These are phyloP conservation scores for Talaromyces sp. DNA, from an alignment of 2,329 filamentous ascomycete species.

Conservation along the genomic window DNA sequence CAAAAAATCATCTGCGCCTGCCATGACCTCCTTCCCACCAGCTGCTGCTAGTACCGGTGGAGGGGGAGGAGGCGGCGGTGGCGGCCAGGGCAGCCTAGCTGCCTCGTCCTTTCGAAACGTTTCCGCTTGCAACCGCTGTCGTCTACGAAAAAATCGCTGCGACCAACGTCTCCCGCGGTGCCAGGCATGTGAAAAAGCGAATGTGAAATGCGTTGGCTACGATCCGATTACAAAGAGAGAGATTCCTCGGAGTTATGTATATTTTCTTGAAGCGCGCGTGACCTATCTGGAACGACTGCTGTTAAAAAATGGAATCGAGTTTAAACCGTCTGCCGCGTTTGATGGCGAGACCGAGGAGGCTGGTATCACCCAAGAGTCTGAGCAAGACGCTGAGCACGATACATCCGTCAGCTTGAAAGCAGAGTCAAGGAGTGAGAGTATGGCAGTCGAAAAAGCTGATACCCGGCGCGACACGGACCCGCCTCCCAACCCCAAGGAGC, in stretches of 20 bases:
- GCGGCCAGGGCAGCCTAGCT: slow-evolving; percentile 19
- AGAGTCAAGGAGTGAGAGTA: slow-evolving; percentile 16
- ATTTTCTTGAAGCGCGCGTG: slow-evolving; percentile 84
- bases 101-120: slow-evolving; percentile 69
- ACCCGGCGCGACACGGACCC: slow-evolving; percentile 20
- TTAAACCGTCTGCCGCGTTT: slow-evolving; percentile 65
- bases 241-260: slow-evolving; percentile 89
- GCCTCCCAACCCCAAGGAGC: slow-evolving; percentile 46
- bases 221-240: slow-evolving; percentile 95
- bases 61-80: slow-evolving; percentile 6
- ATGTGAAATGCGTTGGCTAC: slow-evolving; percentile 86
- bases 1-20: slow-evolving; percentile 3
- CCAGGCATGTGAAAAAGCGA: slow-evolving; percentile 87
- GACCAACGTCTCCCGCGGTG: slow-evolving; percentile 90
- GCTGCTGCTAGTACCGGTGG: slow-evolving; percentile 12
- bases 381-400: slow-evolving; percentile 5
- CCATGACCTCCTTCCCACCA: slow-evolving; percentile 17
- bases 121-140: slow-evolving; percentile 89
- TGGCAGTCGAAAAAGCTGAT: slow-evolving; percentile 11
- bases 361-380: slow-evolving; percentile 26
- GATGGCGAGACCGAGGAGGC: slow-evolving; percentile 34
- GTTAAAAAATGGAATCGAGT: slow-evolving; percentile 62
- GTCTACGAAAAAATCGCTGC: slow-evolving; percentile 88
- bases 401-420: slow-evolving; percentile 16
- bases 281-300: slow-evolving; percentile 77